These are phyloP conservation scores for Dioscorea alata DNA, from an alignment of 106 monocot species.

Conservation along the genomic window DNA sequence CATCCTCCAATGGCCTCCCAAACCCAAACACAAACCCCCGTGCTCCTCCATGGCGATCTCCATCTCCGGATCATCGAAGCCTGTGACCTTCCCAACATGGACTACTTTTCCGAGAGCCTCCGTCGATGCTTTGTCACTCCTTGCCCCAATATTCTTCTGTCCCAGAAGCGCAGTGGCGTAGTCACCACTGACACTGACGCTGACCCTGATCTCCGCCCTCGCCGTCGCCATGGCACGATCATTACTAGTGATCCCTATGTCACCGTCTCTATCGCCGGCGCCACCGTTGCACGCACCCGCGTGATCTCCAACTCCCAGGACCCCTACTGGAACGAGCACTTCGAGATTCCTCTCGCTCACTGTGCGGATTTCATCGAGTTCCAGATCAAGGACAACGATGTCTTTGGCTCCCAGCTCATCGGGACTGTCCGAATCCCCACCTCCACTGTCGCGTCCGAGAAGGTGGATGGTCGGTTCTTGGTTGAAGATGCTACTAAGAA, in stretches of 20 bases:
- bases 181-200: neutral
- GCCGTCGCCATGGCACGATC: slow-evolving; percentile 23
- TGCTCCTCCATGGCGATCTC: slow-evolving; percentile 65
- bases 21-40: neutral
- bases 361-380: slow-evolving; percentile 27
- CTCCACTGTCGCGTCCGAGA: slow-evolving; percentile 9
- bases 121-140: slow-evolving; percentile 33
- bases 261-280: slow-evolving; percentile 44
- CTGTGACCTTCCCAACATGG: slow-evolving; percentile 65
- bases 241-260: slow-evolving; percentile 79
- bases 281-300: slow-evolving; percentile 60
- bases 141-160: slow-evolving; percentile 15
- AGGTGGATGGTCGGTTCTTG: slow-evolving; percentile 24
- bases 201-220: neutral
- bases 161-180: neutral
- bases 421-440: slow-evolving; percentile 43
- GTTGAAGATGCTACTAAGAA: slow-evolving; percentile 27
- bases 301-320: slow-evolving; percentile 53
- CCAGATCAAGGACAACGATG: slow-evolving; percentile 66
- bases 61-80: slow-evolving; percentile 45
- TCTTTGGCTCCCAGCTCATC: slow-evolving; percentile 62
- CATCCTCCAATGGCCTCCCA: no score
- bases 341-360: slow-evolving; percentile 54
- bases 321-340: slow-evolving; percentile 54
- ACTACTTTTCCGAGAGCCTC: slow-evolving; percentile 43